Percentiles rank a stretch among this genome's conserved stretches.
phyloP scores from a whole-genome alignment of 1,139 yeast genomes.

The Geotrichum siamense region DNA sequence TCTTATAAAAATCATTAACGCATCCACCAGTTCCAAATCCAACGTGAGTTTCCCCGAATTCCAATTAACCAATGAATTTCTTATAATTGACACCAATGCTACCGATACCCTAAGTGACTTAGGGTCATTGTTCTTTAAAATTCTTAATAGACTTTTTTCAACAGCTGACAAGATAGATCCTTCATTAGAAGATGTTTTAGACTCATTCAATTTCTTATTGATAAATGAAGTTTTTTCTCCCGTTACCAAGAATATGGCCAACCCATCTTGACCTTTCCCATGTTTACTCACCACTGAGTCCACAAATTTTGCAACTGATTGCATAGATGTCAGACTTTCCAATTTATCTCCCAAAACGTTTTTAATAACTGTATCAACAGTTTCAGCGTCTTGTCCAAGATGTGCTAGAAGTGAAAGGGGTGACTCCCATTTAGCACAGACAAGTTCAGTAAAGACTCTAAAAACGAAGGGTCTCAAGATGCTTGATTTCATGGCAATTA shows the following conservation, averaged over 20 bases:
- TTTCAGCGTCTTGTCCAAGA: constrained; percentile 58
- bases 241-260: constrained; percentile 67
- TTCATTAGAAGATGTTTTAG: background rate
- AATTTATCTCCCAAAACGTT: constrained; percentile 54
- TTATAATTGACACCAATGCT: constrained; percentile 26
- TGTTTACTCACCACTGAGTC: background rate
- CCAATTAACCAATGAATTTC: constrained; percentile 30
- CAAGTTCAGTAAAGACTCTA: constrained; percentile 53
- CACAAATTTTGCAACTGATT: background rate
- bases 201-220: background rate
- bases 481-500: constrained; percentile 48
- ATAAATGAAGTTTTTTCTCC: constrained; percentile 1
- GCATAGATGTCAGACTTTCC: constrained; percentile 48
- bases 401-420: constrained; percentile 74
- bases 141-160: too few relatives aligned
- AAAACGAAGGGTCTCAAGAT: constrained; percentile 48
- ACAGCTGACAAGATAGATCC: background rate
- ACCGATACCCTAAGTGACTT: background rate
- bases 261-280: constrained; percentile 51
- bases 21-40: background rate
- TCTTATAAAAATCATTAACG: background rate
- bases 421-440: constrained; percentile 47
- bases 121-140: background rate
- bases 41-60: constrained; percentile 12
- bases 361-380: constrained; percentile 52